Evolutionary conservation across 768 basidiomycete genomes (phyloP), one percentile per base, ranked within the genome.

Genomic region (Suillus ampliporus): DNA sequence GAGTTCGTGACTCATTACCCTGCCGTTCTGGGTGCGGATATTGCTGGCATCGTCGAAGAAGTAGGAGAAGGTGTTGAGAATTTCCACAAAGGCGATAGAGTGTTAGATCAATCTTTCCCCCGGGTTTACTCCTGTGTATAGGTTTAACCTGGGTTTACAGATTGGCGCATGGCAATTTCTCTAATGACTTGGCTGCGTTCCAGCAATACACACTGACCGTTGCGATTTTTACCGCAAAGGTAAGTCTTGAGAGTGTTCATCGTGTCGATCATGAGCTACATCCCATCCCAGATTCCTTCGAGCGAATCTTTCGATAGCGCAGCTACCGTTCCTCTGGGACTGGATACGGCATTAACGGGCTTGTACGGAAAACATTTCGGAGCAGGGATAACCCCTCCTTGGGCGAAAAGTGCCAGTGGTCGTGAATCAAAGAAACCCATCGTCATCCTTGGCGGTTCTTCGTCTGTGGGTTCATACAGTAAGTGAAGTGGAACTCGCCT

Each of bases 391-490:
- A 68, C 69, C 7, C 71, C 79, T 5, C 79, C 83, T 5, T 74
- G 80, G 68, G 70, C 64, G 3, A 58, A 72, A 11, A 71, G 67
- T 0, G 76, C 72, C 21, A 64, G 63, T 46, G 79, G 73, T 3
- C 80, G 77, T 38, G 82, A 84, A 64, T 69, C 71, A 34, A 80
- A 76, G 44, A 74, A 74, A 11, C 78, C 84, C 0, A 77, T 84
- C n/a, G 65, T 86, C 52, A 75, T 86, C 62, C 64, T 83, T 34
- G 84, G 84, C 11, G 84, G 84, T 5, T 71, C 82, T 19, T 77
- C 77, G 9, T 81, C 80, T 23, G 82, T 84, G 2, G 84, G 84
- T 19, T 78, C 78, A 73, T 80, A 75, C 53, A 74, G 83, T 81
- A 62, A 63, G 75, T 68, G 14, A 47, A 67, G 51, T 44, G 14